phyloP scores from a whole-genome alignment of 495 filamentous ascomycete species.

The Annulohypoxylon nitens region DNA sequence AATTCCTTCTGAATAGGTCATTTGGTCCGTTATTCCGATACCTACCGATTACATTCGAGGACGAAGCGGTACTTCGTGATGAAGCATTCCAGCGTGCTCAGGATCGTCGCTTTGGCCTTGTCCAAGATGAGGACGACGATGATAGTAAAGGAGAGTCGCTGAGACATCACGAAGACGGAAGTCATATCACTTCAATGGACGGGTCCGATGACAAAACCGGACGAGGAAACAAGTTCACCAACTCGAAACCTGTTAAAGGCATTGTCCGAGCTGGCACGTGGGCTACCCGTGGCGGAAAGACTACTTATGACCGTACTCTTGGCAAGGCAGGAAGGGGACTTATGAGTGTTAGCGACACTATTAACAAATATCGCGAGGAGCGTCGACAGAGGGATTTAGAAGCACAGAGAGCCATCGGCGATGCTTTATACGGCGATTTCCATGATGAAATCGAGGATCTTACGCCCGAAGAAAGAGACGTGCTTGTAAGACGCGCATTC shows the following conservation, averaged over 20 bases:
- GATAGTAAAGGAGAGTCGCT: conserved; percentile 52
- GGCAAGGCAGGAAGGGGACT: conserved; percentile 57
- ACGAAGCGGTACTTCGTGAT: conserved; percentile 90
- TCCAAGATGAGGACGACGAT: conserved; percentile 66
- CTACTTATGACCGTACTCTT: conserved; percentile 57
- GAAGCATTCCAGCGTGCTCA: conserved; percentile 87
- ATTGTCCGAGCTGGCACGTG: conserved; percentile 62
- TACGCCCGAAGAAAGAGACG: conserved; percentile 89
- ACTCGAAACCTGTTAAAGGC: conserved; percentile 61
- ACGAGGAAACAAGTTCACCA: conserved; percentile 43
- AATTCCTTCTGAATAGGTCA: conserved; percentile 83
- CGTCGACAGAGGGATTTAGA: conserved; percentile 68
- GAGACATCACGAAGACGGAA: conserved; percentile 48
- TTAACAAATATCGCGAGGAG: conserved; percentile 56
- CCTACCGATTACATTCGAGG: conserved; percentile 94
- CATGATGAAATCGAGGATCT: conserved; percentile 95
- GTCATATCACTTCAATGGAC: conserved; percentile 29
- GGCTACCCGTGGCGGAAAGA: conserved; percentile 60
- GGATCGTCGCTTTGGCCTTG: conserved; percentile 68
- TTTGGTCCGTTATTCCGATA: conserved; percentile 90
- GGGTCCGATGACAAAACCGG: conserved; percentile 27
- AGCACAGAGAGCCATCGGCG: conserved; percentile 77
- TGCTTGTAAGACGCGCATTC: conserved; percentile 88
- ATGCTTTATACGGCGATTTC: conserved; percentile 85
- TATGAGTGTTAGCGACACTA: conserved; percentile 52